Percentiles rank a stretch among this genome's conserved stretches.
Evolutionary conservation across 1,139 yeast genomes (phyloP).

Genomic region (Chernovozyma sophiae-reginae): DNA sequence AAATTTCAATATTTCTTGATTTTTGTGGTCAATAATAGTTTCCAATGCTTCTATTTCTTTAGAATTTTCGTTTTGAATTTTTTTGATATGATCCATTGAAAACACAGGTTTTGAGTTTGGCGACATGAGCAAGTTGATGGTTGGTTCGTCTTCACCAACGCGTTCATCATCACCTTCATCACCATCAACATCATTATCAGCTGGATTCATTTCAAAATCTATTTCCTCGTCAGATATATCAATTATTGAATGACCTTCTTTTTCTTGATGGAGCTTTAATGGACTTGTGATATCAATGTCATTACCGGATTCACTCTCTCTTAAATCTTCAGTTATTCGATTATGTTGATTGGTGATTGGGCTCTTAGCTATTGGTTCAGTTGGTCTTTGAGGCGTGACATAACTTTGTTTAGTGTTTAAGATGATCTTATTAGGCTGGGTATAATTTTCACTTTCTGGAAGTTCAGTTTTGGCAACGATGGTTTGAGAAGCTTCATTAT

Average conservation of each 20-base stretch:
- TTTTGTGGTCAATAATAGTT: conserved; percentile 13
- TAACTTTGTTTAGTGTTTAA: conserved; percentile 16
- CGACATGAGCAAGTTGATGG: conserved; percentile 29
- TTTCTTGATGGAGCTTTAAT: conserved; percentile 14
- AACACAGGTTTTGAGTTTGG: conserved; percentile 38
- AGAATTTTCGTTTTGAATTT: conserved; percentile 24
- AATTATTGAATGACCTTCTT: background rate
- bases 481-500: background rate
- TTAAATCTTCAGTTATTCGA: conserved; percentile 14
- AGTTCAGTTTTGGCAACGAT: background rate
- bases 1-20: conserved; percentile 17
- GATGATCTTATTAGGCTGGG: conserved; percentile 21
- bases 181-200: conserved; percentile 2
- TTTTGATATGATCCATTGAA: conserved; percentile 27
- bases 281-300: conserved; percentile 23
- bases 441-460: conserved; percentile 9
- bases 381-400: conserved; percentile 38
- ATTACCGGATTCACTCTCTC: background rate
- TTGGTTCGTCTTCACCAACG: conserved; percentile 19
- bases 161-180: conserved; percentile 8
- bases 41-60: conserved; percentile 16
- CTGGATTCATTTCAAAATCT: background rate
- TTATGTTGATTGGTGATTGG: conserved; percentile 37
- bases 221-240: background rate
- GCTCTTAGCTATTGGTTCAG: conserved; percentile 41